These are phyloP conservation scores for Coemansia umbellata DNA, from an alignment of 192 early-diverging fungal genomes.

Conservation along the genomic window DNA sequence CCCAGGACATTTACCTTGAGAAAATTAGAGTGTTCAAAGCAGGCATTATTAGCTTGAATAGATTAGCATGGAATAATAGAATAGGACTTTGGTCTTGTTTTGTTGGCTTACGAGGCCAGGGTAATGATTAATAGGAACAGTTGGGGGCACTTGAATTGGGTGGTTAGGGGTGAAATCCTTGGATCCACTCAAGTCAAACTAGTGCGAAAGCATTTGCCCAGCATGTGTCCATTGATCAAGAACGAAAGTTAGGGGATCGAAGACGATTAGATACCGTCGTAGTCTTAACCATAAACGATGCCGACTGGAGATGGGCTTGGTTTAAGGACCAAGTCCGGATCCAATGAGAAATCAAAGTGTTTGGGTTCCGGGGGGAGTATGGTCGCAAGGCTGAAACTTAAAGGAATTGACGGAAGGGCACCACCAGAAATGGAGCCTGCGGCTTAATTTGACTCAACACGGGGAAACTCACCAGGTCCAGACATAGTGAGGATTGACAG, in stretches of 20 bases:
- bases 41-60: conserved; percentile 56
- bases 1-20: conserved; percentile 58
- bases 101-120: conserved; percentile 58
- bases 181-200: conserved; percentile 79
- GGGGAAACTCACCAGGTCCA: conserved; percentile 57
- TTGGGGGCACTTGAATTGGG: conserved; percentile 79
- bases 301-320: conserved; percentile 69
- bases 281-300: conserved; percentile 83
- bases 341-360: conserved; percentile 74
- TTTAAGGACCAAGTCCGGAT: conserved; percentile 52
- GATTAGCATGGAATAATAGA: conserved; percentile 69
- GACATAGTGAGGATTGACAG: conserved; percentile 56
- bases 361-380: conserved; percentile 77
- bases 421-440: conserved; percentile 50
- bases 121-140: conserved; percentile 82
- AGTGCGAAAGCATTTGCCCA: conserved; percentile 75
- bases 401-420: conserved; percentile 54
- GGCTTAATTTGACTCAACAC: conserved; percentile 70
- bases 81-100: conserved; percentile 65
- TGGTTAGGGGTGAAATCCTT: conserved; percentile 85
- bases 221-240: conserved; percentile 70
- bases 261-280: conserved; percentile 80
- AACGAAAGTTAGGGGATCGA: conserved; percentile 80
- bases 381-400: conserved; percentile 52
- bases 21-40: conserved; percentile 67